Base-by-base conservation (phyloP, 768 basidiomycete genomes). In the Tylopilus subfusipes region DNA sequence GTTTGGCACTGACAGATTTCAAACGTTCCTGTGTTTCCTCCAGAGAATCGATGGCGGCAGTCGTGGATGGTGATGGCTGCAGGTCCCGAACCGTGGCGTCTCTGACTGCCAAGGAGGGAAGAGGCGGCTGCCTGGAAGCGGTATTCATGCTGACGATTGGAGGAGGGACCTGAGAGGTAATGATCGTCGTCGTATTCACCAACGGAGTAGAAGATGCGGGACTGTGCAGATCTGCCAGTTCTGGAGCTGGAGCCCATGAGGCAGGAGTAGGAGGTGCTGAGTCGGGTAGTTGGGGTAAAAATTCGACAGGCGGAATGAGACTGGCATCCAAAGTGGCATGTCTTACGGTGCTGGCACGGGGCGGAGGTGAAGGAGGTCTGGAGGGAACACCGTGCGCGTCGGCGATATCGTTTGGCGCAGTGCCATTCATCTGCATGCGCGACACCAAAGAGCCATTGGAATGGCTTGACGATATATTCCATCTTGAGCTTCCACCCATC, bases 301-400 rank as follows among this genome's bases (percentile, higher is more conserved):
- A 39, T 52, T 65, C 68, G 24, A 72, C 71, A n/a, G 69, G 69
- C 33, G 68, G 70, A 30, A 70, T 70, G 38, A 70, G 60, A 40
- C 27, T 62, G 16, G 48, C 42, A n/a, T 56, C 46, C 9, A 48
- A 54, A 4, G 25, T 7, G 13, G 29, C 2, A 33, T 9, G 42
- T 14, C 44, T 40, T 5, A 16, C 16, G 9, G 10, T 48, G 2
- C 50, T 42, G 13, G 52, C 12, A 5, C 46, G 59, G 6, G 53
- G 46, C 18, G 31, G n/a, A 21, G 45, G 36, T 16, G 39, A 45
- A 18, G 27, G 51, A 16, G 50, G 24, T 10, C 29, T 16, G 29
- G 53, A 29, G 42, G 21, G 12, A 19, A 24, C 16, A 21, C 14
- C 36, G 24, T 22, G 45, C 16, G 21, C 45, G 22, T 39, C 54